Evolutionary conservation across 306 rosid genomes (phyloP).

Genomic region (Senna tora): DNA sequence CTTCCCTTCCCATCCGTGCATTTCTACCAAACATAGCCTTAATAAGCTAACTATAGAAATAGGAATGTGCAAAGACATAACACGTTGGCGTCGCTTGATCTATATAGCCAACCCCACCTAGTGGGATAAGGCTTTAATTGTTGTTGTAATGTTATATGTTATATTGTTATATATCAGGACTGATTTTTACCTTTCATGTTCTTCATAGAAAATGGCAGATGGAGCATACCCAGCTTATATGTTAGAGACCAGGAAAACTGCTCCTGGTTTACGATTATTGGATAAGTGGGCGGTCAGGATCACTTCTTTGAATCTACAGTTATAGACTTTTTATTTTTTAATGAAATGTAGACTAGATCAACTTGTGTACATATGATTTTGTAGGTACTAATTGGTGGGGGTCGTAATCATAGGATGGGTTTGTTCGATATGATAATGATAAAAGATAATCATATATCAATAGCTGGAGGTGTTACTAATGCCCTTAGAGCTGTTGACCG

Average conservation of each 20-base stretch:
- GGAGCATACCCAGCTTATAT: conserved; percentile 82
- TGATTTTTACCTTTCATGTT: conserved; percentile 27
- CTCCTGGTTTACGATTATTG: conserved; percentile 88
- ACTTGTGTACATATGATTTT: conserved; percentile 9
- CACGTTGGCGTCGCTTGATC: too few relatives aligned
- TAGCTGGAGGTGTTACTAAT: conserved; percentile 73
- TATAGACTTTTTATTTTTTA: background rate
- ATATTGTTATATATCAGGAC: conserved; percentile 10
- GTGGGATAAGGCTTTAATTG: too few relatives aligned
- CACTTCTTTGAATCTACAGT: conserved; percentile 40
- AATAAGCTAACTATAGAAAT: too few relatives aligned
- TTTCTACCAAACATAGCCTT: too few relatives aligned
- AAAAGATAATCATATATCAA: conserved; percentile 92
- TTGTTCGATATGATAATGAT: conserved; percentile 93
- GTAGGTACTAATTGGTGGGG: conserved; percentile 90
- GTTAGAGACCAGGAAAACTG: conserved; percentile 91
- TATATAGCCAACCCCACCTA: too few relatives aligned
- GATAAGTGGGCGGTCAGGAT: conserved; percentile 93
- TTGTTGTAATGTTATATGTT: too few relatives aligned
- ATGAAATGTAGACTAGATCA: conserved; percentile 15
- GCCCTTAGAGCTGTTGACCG: conserved; percentile 80
- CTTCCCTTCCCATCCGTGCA: too few relatives aligned
- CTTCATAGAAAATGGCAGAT: conserved; percentile 79
- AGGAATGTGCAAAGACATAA: too few relatives aligned
- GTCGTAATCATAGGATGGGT: conserved; percentile 89